phyloP scores from a whole-genome alignment of 345 rosid species.

The Eutrema heterophyllum region DNA sequence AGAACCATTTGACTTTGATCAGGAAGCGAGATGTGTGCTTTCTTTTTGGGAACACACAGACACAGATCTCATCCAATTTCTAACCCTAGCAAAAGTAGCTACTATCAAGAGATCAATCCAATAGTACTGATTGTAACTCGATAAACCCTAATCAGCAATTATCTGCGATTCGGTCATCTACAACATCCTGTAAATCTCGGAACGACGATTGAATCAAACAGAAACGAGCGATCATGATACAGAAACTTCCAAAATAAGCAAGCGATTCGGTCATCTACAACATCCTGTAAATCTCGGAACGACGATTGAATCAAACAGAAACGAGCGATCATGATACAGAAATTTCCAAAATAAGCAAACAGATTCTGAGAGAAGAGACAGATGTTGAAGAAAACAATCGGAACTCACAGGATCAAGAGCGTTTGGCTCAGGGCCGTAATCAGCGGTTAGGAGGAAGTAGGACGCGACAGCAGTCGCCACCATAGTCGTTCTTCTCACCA shows the following conservation, averaged over 20 bases:
- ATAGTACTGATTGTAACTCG: background rate
- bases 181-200: background rate
- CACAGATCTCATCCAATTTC: background rate
- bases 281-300: background rate
- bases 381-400: background rate
- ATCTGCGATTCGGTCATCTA: background rate
- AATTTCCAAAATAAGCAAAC: background rate
- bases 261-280: background rate
- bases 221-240: background rate
- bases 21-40: background rate
- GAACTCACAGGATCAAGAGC: slow-evolving; percentile 71
- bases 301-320: background rate
- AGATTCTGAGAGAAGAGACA: background rate
- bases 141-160: background rate
- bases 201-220: background rate
- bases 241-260: background rate
- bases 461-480: slow-evolving; percentile 75
- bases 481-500: slow-evolving; percentile 78
- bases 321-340: background rate
- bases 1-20: background rate
- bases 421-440: slow-evolving; percentile 87
- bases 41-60: background rate
- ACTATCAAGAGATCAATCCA: background rate
- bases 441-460: slow-evolving; percentile 84
- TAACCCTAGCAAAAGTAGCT: background rate